phyloP scores from a whole-genome alignment of 1,284 basidiomycete genomes.

The Binderoboletus segoi region DNA sequence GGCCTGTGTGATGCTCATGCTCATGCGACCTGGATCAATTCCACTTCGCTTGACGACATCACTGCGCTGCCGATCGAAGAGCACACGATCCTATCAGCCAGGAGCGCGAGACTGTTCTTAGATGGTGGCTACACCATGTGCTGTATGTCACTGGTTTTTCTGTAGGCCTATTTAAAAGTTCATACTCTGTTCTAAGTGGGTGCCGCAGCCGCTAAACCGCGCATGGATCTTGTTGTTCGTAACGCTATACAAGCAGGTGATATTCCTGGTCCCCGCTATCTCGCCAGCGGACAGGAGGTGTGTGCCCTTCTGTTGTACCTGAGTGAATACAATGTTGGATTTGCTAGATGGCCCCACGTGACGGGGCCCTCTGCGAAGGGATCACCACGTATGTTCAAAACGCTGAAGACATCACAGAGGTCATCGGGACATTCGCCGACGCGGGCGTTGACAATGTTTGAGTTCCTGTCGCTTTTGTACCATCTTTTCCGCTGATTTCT shows the following conservation, averaged over 20 bases:
- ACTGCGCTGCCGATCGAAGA: conserved; percentile 30
- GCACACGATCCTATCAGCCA: conserved; percentile 27
- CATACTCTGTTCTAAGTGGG: conserved; percentile 20
- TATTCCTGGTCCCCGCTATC: conserved; percentile 36
- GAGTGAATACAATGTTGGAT: neutral
- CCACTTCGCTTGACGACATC: conserved; percentile 28
- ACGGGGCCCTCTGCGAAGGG: conserved; percentile 33
- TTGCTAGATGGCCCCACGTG: conserved; percentile 33
- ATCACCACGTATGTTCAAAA: conserved; percentile 35
- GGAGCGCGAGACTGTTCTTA: conserved; percentile 32
- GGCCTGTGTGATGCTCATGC: conserved; percentile 35
- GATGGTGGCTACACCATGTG: conserved; percentile 39
- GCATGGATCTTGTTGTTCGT: conserved; percentile 34
- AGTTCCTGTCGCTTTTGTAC: neutral
- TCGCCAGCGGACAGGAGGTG: conserved; percentile 36
- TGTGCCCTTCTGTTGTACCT: neutral
- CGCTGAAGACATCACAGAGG: conserved; percentile 23
- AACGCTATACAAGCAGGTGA: conserved; percentile 36
- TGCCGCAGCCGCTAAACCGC: conserved; percentile 35
- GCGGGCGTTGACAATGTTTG: conserved; percentile 26
- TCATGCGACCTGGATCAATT: conserved; percentile 31
- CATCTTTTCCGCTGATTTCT: neutral
- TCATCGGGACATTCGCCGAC: conserved; percentile 24
- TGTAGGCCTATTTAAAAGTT: neutral
- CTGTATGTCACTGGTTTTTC: conserved; percentile 12